Base-by-base conservation (phyloP, 768 basidiomycete genomes). In the Lactarius tabidus region DNA sequence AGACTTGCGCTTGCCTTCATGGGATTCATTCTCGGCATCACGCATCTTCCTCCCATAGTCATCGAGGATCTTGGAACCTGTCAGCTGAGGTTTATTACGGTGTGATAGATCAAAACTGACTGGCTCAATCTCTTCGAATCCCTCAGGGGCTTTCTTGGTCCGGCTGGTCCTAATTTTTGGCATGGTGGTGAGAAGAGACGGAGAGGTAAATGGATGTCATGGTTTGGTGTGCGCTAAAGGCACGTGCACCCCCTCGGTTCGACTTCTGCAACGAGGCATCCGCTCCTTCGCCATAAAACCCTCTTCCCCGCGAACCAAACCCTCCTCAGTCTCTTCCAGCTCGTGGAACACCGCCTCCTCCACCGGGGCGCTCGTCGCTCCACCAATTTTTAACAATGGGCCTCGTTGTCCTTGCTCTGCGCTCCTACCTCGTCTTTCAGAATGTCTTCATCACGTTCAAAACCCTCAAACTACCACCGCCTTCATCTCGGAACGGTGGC, bases 31-130 rank as follows among this genome's bases (percentile, higher is more conserved):
- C 82, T 99, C 97, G 1, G 92, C 97, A 77, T 99, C 97, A 61
- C 97, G 82, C 97, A 99, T 99, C 81, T 97, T 98, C 81, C 94
- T 93, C 52, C 93, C 91, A 75, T 98, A 99, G 78, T 98, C 97
- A 70, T 98, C 97, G 70, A 98, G 89, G 71, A 98, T 89, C 90
- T 96, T 65, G 20, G 39, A 64, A 17, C 10, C 17, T 14, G 53
- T 69, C 15, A 61, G 48, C 31, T n/a, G 26, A 28, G 7, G 6
- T n/a, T 12, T 23, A 39, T 39, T 20, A n/a, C 29, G 18, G 38
- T 3, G 43, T 28, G 39, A 60, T 18, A 36, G 17, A 23, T 51
- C 2, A 18, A 43, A 59, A 74, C 86, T 26, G 71, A 91, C 91
- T 52, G 80, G 77, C 75, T 93, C 94, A 54, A 98, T 93, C 69